Conservation (phyloP, 2,329 filamentous ascomycete species). For the Pestalotiopsis sp. region DNA sequence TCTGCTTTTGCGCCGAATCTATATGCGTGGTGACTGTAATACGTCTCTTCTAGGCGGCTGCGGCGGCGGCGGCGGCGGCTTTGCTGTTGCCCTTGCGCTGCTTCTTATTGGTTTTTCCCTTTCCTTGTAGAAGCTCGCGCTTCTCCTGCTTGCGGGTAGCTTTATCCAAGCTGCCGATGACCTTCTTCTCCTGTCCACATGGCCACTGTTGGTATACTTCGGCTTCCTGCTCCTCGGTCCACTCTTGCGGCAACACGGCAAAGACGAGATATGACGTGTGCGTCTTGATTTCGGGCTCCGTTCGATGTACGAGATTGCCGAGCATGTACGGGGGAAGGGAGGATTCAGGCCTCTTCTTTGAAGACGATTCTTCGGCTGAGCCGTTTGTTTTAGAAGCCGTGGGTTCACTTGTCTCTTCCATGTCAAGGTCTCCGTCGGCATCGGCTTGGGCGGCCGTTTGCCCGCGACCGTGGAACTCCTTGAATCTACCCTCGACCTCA, state of each 20-base stretch:
- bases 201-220: conserved; percentile 67
- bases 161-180: conserved; percentile 58
- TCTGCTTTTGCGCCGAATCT: background rate
- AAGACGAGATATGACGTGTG: conserved; percentile 98
- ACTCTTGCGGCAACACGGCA: conserved; percentile 83
- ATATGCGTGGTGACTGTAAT: background rate
- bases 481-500: conserved; percentile 71
- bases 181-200: conserved; percentile 53
- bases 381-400: conserved; percentile 32
- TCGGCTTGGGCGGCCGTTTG: conserved; percentile 30
- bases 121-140: conserved; percentile 51
- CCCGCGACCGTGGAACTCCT: conserved; percentile 58
- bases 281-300: conserved; percentile 88
- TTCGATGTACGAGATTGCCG: conserved; percentile 77
- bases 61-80: background rate
- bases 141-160: conserved; percentile 59
- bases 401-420: conserved; percentile 37
- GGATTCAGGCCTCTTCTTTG: conserved; percentile 24
- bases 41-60: background rate
- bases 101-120: conserved; percentile 43
- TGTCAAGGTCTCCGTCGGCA: conserved; percentile 45
- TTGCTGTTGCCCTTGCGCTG: background rate
- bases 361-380: conserved; percentile 31
- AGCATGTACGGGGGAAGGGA: conserved; percentile 68
- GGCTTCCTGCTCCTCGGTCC: conserved; percentile 81